Evolutionary conservation across 148 eudicot genomes (phyloP), one percentile per base, ranked within the genome.

Genomic region (Nepenthes mirabilis): DNA sequence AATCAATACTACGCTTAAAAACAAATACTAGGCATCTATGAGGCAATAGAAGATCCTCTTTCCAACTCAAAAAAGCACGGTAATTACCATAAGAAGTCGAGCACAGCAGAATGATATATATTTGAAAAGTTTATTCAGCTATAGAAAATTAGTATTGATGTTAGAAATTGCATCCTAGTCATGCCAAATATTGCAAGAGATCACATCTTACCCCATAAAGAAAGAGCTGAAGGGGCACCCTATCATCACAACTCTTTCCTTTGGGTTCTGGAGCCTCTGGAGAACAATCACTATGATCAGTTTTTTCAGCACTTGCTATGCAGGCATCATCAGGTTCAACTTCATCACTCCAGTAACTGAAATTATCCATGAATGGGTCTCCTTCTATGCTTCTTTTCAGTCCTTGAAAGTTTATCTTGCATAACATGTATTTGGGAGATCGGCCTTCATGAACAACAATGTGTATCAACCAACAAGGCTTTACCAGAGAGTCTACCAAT

Each of bases 151-250:
- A 9, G 14, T 3, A 6, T 14, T 32, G 33, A 23, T 23, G 33
- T 55, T 14, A n/a, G 58, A 34, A 23, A 7, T 9, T 2, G 35
- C 10, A 59, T 43, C 7, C 6, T 43, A 43, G 7, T 14, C 8
- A 40, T 43, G 14, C 13, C 14, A 37, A 3, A 11, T 12, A 63
- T 11, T 2, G 52, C 59, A 57, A 37, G 62, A 33, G 59, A 62
- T 45, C 57, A 70, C 60, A 69, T 47, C 88, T 85, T 83, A 91
- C 97, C 83, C 97, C 97, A 73, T 84, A 85, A 49, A 87, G 72
- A 74, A 80, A 91, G 58, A 91, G 66, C 35, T 74, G 72, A 37
- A 87, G 56, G 66, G 76, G 60, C 61, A 68, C 57, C 68, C 74
- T 84, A 67, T 68, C 71, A 61, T 74, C 58, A 57, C n/a, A 52